A percentile compares a stretch with the other conserved stretches of the same genome.
Evolutionary conservation across 345 rosid species (phyloP).

Genomic region (Microthlaspi erraticum): DNA sequence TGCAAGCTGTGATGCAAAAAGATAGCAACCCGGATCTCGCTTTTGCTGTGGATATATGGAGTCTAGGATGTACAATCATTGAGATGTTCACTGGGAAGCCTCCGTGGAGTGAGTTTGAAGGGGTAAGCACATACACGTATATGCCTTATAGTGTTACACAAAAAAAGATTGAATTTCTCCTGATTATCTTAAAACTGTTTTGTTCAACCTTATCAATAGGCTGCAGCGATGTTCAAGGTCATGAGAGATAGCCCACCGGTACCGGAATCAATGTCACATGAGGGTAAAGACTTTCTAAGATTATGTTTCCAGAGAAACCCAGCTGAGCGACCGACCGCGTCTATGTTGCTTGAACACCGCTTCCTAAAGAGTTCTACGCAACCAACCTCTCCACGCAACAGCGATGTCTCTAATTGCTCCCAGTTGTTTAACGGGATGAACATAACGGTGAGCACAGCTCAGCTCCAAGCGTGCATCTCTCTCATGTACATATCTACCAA

Average conservation of each 20-base stretch:
- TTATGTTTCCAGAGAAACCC: constrained; percentile 88
- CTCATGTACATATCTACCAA: constrained; percentile 2
- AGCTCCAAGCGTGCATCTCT: background rate
- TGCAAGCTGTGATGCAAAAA: constrained; percentile 90
- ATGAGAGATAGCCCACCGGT: constrained; percentile 79
- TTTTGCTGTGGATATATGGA: constrained; percentile 97
- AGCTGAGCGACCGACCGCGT: constrained; percentile 81
- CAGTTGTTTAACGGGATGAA: constrained; percentile 51
- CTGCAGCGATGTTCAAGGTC: constrained; percentile 97
- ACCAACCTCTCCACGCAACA: constrained; percentile 41
- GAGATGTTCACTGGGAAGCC: constrained; percentile 98
- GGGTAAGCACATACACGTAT: constrained; percentile 60
- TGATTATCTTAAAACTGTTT: constrained; percentile 4
- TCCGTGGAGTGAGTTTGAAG: constrained; percentile 97
- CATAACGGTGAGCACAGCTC: constrained; percentile 51
- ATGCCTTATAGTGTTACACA: background rate
- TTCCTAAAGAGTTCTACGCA: constrained; percentile 59
- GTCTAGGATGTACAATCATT: constrained; percentile 94
- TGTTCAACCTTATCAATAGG: constrained; percentile 53
- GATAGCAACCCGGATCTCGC: constrained; percentile 80
- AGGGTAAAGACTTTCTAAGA: constrained; percentile 85
- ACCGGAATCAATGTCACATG: constrained; percentile 79
- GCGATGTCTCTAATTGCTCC: constrained; percentile 48
- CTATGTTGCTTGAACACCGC: constrained; percentile 74
- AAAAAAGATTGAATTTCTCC: background rate